These are phyloP conservation scores for Phytophthora ramorum DNA, from an alignment of 352 stramenopile genomes.

Conservation along the genomic window DNA sequence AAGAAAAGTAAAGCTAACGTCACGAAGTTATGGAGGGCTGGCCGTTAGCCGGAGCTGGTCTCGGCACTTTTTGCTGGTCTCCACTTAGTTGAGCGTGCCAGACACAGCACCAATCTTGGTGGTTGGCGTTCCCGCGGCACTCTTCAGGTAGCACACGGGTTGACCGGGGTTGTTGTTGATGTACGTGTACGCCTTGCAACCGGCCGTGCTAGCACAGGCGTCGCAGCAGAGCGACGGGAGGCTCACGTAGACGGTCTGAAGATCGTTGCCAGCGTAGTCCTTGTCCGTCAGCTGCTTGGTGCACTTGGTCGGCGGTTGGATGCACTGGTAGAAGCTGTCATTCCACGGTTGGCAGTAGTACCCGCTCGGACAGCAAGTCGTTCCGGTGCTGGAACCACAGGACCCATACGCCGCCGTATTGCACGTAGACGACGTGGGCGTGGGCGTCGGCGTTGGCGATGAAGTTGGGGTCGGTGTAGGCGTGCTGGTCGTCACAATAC, in stretches of 20 bases:
- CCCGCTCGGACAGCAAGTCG: slow-evolving; percentile 38
- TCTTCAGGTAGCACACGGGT: slow-evolving; percentile 40
- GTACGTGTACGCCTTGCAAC: slow-evolving; percentile 57
- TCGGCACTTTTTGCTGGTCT: neutral
- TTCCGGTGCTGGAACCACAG: slow-evolving; percentile 37
- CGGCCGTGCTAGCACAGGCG: slow-evolving; percentile 35
- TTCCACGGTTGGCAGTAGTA: slow-evolving; percentile 60
- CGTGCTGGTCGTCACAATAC: slow-evolving; percentile 25
- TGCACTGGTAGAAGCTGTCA: slow-evolving; percentile 49
- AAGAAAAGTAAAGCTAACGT: neutral
- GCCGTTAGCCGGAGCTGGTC: neutral
- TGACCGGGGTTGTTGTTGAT: slow-evolving; percentile 48
- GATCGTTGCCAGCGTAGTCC: slow-evolving; percentile 53
- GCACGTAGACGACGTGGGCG: slow-evolving; percentile 19
- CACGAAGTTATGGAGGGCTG: neutral
- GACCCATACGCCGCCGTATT: slow-evolving; percentile 16
- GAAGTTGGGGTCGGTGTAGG: slow-evolving; percentile 13
- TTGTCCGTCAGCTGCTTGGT: slow-evolving; percentile 36
- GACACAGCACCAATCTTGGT: slow-evolving; percentile 39
- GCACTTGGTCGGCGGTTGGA: slow-evolving; percentile 39
- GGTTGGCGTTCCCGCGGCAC: slow-evolving; percentile 27
- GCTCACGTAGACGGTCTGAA: slow-evolving; percentile 48
- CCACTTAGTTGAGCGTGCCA: slow-evolving; percentile 43
- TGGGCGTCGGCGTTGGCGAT: slow-evolving; percentile 26
- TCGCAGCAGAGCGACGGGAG: slow-evolving; percentile 49